A percentile compares a stretch with the other conserved stretches of the same genome.
These are phyloP conservation scores for Phaffia tasmanica DNA, from an alignment of 768 basidiomycete genomes.

Conservation along the genomic window DNA sequence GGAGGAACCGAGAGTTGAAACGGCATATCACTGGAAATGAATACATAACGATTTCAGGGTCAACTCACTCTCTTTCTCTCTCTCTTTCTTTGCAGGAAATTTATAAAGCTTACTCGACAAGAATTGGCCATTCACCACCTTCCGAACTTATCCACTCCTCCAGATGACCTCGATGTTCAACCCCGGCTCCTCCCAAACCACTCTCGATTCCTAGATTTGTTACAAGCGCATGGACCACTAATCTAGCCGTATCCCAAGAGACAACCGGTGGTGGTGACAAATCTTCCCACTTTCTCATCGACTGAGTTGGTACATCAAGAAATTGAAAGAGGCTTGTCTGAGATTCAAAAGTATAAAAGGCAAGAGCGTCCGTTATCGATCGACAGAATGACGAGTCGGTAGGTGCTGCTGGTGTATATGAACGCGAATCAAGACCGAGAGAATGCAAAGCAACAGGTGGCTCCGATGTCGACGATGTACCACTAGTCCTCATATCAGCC, in stretches of 20 bases:
- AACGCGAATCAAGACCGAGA: background rate
- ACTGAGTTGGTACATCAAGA: background rate
- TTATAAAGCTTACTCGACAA: slow-evolving; percentile 12
- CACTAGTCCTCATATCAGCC: background rate
- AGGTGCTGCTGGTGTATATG: background rate
- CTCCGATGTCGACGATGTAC: background rate
- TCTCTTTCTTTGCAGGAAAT: no score
- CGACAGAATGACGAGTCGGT: background rate
- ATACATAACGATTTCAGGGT: no score
- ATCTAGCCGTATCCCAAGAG: background rate
- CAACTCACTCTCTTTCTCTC: no score
- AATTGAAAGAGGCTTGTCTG: slow-evolving; percentile 9
- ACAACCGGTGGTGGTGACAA: slow-evolving; percentile 10
- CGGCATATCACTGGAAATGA: background rate
- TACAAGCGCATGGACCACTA: slow-evolving; percentile 1
- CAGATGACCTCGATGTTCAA: background rate
- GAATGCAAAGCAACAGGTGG: background rate
- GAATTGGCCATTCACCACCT: slow-evolving; percentile 1
- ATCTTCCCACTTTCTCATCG: background rate
- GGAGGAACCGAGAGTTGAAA: slow-evolving; percentile 17
- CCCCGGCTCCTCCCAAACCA: slow-evolving; percentile 6
- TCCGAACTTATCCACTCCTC: slow-evolving; percentile 17
- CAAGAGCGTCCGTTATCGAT: slow-evolving; percentile 14
- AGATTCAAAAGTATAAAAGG: slow-evolving; percentile 11
- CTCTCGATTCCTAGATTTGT: slow-evolving; percentile 3